Evolutionary conservation across 352 stramenopile genomes (phyloP).

Genomic region (Pythium coloratum): DNA sequence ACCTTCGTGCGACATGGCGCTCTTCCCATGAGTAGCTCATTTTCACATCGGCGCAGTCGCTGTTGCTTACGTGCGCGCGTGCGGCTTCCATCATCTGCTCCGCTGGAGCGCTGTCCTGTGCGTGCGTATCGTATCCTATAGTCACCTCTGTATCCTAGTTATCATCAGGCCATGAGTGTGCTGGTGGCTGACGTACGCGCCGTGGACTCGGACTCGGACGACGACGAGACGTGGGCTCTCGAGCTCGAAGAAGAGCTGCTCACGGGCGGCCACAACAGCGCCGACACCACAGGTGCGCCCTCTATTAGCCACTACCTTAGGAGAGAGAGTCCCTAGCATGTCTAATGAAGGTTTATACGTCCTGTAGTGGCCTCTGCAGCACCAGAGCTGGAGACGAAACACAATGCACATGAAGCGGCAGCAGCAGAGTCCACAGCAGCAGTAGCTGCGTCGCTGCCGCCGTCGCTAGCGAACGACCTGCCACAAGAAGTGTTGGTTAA

Average conservation of each 20-base stretch:
- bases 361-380: background rate
- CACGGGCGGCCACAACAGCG: constrained; percentile 24
- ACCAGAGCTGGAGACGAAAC: background rate
- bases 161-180: constrained; percentile 7
- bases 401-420: background rate
- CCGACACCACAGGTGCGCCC: background rate
- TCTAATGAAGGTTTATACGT: background rate
- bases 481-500: constrained; percentile 74
- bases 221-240: constrained; percentile 61
- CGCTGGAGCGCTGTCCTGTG: background rate
- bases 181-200: background rate
- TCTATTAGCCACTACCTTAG: background rate
- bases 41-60: background rate
- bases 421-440: background rate
- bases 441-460: background rate
- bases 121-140: background rate
- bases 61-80: background rate
- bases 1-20: constrained; percentile 2
- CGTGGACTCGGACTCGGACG: constrained; percentile 31
- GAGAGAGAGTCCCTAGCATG: background rate
- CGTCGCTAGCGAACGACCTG: constrained; percentile 43
- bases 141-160: background rate
- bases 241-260: constrained; percentile 72
- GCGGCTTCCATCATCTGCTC: background rate
- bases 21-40: background rate